phyloP scores from a whole-genome alignment of 2,329 filamentous ascomycete genomes.

The Orbilia ellipsospora region DNA sequence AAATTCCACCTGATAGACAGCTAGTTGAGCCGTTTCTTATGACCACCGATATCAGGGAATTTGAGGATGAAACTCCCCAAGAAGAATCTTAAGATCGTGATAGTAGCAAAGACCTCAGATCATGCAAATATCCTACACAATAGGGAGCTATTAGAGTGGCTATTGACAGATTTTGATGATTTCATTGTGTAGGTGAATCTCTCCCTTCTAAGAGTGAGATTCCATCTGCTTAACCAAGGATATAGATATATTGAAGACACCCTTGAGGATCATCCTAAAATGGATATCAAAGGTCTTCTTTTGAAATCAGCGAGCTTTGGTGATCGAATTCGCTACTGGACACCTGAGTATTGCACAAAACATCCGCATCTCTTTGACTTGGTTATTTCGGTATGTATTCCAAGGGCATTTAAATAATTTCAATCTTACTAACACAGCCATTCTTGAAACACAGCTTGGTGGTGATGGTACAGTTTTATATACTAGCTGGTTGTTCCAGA shows the following conservation, averaged over 20 bases:
- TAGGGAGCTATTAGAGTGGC: constrained; percentile 80
- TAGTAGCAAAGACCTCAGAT: constrained; percentile 93
- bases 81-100: constrained; percentile 82
- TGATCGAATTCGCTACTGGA: constrained; percentile 82
- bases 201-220: neutral
- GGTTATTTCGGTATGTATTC: constrained; percentile 73
- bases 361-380: constrained; percentile 93
- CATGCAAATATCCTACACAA: constrained; percentile 80
- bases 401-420: constrained; percentile 55
- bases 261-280: constrained; percentile 76
- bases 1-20: constrained; percentile 70
- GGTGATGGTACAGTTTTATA: constrained; percentile 98
- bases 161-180: constrained; percentile 76
- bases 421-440: neutral
- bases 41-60: constrained; percentile 17
- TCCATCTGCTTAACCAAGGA: constrained; percentile 25
- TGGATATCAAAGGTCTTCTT: constrained; percentile 77
- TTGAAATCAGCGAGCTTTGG: constrained; percentile 69
- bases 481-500: constrained; percentile 95
- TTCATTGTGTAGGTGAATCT: constrained; percentile 75
- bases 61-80: constrained; percentile 78
- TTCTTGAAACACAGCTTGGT: constrained; percentile 68
- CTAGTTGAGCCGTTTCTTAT: constrained; percentile 13
- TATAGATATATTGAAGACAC: constrained; percentile 77
- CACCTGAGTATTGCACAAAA: constrained; percentile 77